Conservation (phyloP, 306 rosid genomes). For the Myrica gale region DNA sequence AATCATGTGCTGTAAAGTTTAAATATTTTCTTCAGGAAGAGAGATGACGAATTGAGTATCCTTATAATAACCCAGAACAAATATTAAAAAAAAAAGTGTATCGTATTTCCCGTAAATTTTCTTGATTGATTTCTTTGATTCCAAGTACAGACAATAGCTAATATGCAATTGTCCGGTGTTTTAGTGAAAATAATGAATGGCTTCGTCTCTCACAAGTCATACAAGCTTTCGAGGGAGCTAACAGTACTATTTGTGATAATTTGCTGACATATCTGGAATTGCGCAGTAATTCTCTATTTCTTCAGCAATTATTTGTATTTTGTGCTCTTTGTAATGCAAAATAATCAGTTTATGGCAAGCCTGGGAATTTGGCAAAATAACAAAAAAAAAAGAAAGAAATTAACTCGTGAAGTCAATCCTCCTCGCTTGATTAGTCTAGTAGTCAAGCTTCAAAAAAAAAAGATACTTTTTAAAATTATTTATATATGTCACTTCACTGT, state of each 20-base stretch:
- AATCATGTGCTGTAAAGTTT: constrained; percentile 55
- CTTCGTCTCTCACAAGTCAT: background rate
- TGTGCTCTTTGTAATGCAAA: too few species aligned
- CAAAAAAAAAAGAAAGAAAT: too few species aligned
- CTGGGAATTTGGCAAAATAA: too few species aligned
- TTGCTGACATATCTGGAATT: too few species aligned
- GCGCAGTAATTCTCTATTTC: too few species aligned
- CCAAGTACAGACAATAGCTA: constrained; percentile 46
- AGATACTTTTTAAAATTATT: too few species aligned
- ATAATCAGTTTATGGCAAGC: too few species aligned
- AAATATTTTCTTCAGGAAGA: constrained; percentile 39
- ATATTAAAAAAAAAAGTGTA: background rate
- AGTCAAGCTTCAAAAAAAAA: too few species aligned
- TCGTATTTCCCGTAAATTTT: constrained; percentile 24
- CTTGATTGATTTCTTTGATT: background rate
- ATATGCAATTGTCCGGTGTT: constrained; percentile 50
- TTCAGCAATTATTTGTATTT: too few species aligned
- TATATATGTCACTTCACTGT: too few species aligned
- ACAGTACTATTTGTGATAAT: background rate
- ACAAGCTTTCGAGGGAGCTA: background rate
- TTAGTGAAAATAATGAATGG: constrained; percentile 36
- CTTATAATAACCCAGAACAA: background rate
- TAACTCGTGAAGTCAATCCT: too few species aligned
- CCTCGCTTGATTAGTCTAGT: too few species aligned
- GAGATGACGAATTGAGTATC: constrained; percentile 36